Conservation (phyloP, 805 yeast genomes). For the Pichia cephalocereana region DNA sequence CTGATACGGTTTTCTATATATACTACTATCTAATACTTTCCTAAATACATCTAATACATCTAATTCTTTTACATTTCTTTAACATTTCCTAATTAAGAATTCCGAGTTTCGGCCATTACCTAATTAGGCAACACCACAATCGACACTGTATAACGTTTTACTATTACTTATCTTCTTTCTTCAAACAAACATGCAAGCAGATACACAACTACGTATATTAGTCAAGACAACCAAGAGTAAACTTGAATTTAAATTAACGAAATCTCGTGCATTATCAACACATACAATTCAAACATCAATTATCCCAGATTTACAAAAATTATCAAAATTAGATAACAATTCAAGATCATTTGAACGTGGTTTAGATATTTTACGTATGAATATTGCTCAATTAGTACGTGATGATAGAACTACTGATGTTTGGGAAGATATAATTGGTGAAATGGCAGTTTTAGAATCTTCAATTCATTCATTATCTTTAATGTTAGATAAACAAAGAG, state of each 20-base stretch:
- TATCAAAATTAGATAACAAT: slow-evolving; percentile 2
- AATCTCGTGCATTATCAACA: slow-evolving; percentile 7
- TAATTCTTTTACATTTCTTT: no score
- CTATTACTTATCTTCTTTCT: no score
- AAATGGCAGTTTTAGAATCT: slow-evolving; percentile 8
- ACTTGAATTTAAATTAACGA: slow-evolving; percentile 7
- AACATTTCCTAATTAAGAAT: no score
- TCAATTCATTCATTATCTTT: slow-evolving; percentile 2
- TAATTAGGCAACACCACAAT: no score
- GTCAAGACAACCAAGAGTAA: slow-evolving; percentile 7
- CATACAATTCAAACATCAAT: slow-evolving; percentile 4
- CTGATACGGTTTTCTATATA: no score
- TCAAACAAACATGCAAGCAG: neutral
- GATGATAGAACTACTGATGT: slow-evolving; percentile 11
- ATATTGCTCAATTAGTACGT: slow-evolving; percentile 8
- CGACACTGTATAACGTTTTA: no score
- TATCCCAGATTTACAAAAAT: slow-evolving; percentile 1
- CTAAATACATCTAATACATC: no score
- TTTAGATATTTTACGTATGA: slow-evolving; percentile 7
- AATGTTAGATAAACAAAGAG: slow-evolving; percentile 6
- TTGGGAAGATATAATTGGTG: slow-evolving; percentile 14
- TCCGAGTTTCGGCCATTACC: no score
- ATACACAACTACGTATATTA: slow-evolving; percentile 6
- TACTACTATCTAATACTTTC: no score
- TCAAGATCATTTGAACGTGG: slow-evolving; percentile 11